A percentile compares a stretch with the other conserved stretches of the same genome.
Evolutionary conservation across 2,329 filamentous ascomycete species (phyloP).

Genomic region (Periconia sp.): DNA sequence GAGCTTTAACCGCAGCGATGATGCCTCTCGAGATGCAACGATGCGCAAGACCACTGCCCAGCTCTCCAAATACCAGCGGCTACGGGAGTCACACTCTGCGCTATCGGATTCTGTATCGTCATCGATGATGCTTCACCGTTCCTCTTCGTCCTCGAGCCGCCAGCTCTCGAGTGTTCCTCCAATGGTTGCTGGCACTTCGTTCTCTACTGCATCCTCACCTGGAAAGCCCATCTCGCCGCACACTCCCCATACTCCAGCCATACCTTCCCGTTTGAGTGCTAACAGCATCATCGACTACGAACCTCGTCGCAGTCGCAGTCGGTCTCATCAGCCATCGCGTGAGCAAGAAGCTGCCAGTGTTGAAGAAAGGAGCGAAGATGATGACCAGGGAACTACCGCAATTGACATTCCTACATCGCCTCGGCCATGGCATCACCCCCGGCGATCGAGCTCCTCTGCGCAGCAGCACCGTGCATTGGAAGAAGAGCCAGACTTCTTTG

Average conservation of each 20-base stretch:
- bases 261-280: constrained; percentile 90
- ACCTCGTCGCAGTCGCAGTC: constrained; percentile 36
- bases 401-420: constrained; percentile 79
- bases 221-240: constrained; percentile 87
- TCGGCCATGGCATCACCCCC: constrained; percentile 54
- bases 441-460: constrained; percentile 73
- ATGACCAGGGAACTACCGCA: constrained; percentile 63
- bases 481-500: constrained; percentile 66
- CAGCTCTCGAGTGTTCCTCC: constrained; percentile 70
- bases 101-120: constrained; percentile 94
- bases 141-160: constrained; percentile 78
- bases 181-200: constrained; percentile 68
- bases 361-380: constrained; percentile 33
- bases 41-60: constrained; percentile 79
- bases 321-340: constrained; percentile 41
- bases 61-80: constrained; percentile 82
- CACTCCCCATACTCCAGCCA: constrained; percentile 90
- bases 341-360: constrained; percentile 32
- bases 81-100: constrained; percentile 87
- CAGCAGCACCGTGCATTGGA: constrained; percentile 70
- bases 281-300: constrained; percentile 81
- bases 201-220: constrained; percentile 86
- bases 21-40: constrained; percentile 66
- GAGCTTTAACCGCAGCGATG: constrained; percentile 73
- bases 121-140: constrained; percentile 82